Conservation (phyloP, 2,329 filamentous ascomycete genomes). For the Cryphonectria naterciae region DNA sequence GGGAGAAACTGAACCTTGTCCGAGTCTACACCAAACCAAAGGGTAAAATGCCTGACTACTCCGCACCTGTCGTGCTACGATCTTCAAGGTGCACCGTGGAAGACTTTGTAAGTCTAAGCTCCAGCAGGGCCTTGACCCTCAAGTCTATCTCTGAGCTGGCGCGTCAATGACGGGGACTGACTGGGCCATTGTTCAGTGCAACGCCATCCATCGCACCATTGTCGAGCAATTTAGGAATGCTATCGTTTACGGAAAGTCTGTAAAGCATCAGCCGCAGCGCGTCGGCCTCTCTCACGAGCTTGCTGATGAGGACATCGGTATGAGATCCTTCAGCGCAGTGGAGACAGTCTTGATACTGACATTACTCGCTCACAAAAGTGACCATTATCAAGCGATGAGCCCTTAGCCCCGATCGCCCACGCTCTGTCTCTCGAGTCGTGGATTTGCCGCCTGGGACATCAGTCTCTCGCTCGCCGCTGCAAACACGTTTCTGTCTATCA, state of each 20-base stretch:
- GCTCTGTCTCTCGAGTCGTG: neutral
- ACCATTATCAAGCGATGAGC: slow-evolving; percentile 72
- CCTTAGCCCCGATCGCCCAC: neutral
- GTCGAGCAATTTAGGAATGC: slow-evolving; percentile 94
- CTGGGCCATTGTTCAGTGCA: slow-evolving; percentile 69
- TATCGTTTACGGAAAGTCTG: slow-evolving; percentile 95
- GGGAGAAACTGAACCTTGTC: slow-evolving; percentile 91
- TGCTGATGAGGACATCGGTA: slow-evolving; percentile 95
- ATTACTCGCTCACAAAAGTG: slow-evolving; percentile 44
- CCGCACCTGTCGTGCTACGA: slow-evolving; percentile 85
- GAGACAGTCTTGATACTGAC: slow-evolving; percentile 33
- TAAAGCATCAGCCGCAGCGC: slow-evolving; percentile 97
- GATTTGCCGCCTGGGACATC: neutral
- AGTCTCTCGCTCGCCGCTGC: neutral
- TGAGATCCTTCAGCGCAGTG: slow-evolving; percentile 41
- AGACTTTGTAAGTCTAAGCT: slow-evolving; percentile 78
- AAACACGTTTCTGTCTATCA: too few relatives aligned
- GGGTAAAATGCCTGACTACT: slow-evolving; percentile 91
- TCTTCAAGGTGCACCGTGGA: slow-evolving; percentile 85
- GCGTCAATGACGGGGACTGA: slow-evolving; percentile 30
- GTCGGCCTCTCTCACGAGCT: slow-evolving; percentile 91
- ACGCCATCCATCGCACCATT: slow-evolving; percentile 95
- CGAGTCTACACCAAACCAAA: slow-evolving; percentile 98
- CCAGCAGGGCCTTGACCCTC: neutral
- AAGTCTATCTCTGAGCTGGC: neutral